Evolutionary conservation across 257 asterid species (phyloP).

Genomic region (Osmanthus fragrans): DNA sequence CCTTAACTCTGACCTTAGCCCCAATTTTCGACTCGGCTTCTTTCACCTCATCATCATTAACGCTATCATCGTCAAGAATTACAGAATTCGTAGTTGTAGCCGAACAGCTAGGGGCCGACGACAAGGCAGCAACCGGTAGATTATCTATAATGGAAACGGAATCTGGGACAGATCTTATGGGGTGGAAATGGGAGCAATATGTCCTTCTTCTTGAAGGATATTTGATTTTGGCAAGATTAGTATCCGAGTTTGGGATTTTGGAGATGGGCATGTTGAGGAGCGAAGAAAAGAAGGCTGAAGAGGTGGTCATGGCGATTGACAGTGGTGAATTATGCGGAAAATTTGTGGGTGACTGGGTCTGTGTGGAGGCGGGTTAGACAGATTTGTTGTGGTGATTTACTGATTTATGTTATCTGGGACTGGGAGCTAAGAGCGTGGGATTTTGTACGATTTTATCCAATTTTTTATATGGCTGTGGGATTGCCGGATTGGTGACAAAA

Average conservation of each 20-base stretch:
- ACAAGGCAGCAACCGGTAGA: background rate
- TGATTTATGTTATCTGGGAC: no score
- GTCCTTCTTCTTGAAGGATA: constrained; percentile 25
- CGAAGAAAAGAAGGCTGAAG: constrained; percentile 43
- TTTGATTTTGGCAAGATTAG: constrained; percentile 27
- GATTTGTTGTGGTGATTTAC: constrained; percentile 8
- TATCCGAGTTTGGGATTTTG: constrained; percentile 45
- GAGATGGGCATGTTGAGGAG: constrained; percentile 52
- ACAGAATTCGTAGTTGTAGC: constrained; percentile 3
- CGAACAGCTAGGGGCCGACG: constrained; percentile 14
- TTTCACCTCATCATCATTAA: constrained; percentile 31
- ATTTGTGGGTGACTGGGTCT: background rate
- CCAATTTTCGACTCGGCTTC: constrained; percentile 46
- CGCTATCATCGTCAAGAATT: constrained; percentile 11
- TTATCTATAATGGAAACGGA: background rate
- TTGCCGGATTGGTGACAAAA: background rate
- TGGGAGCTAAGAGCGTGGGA: background rate
- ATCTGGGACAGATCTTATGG: constrained; percentile 5
- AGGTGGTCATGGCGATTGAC: constrained; percentile 32
- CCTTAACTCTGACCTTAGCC: constrained; percentile 66
- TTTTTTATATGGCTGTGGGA: background rate
- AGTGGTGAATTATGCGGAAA: background rate
- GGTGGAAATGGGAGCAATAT: background rate
- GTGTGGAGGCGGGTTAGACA: background rate
- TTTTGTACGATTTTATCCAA: constrained; percentile 27